A percentile compares a stretch with the other conserved stretches of the same genome.
Evolutionary conservation across 208 protist species (phyloP).

Genomic region (Trypanosoma rangeli): DNA sequence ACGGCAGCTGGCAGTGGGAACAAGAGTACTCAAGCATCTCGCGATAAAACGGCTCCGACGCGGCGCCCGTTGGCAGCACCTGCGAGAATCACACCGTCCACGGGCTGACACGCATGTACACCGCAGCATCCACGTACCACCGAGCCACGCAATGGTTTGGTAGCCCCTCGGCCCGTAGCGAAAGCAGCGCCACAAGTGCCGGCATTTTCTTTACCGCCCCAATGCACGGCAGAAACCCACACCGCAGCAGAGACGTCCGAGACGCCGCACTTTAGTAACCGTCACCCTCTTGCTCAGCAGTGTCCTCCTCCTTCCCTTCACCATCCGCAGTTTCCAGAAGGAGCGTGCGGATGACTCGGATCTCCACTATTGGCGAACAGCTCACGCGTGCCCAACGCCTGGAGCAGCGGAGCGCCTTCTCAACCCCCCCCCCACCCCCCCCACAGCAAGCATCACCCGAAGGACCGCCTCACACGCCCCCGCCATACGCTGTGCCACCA

Average conservation of each 20-base stretch:
- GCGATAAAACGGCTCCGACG: slow-evolving; percentile 9
- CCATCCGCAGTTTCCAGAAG: not conserved
- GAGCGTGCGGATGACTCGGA: slow-evolving; percentile 2
- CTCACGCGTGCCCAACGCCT: not conserved
- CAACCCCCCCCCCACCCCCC: not conserved
- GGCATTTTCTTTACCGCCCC: not conserved
- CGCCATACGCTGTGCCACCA: slow-evolving; percentile 18
- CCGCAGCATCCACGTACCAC: slow-evolving; percentile 22
- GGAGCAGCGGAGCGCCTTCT: slow-evolving; percentile 4
- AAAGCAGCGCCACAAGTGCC: not conserved
- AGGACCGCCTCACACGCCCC: slow-evolving; percentile 5
- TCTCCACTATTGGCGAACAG: not conserved
- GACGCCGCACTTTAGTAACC: not conserved
- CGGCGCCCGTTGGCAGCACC: not conserved
- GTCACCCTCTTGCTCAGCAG: not conserved
- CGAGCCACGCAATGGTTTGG: slow-evolving; percentile 10
- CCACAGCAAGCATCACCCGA: not conserved
- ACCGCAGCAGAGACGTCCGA: slow-evolving; percentile 2
- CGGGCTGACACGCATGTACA: slow-evolving; percentile 6
- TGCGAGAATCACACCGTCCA: slow-evolving; percentile 9
- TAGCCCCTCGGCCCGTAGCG: not conserved
- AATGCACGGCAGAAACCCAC: not conserved
- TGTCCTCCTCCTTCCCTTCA: not conserved
- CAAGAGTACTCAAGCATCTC: slow-evolving; percentile 15
- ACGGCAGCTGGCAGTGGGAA: not conserved